A percentile compares a stretch with the other conserved stretches of the same genome.
These are phyloP conservation scores for Persicaria tinctoria DNA, from an alignment of 148 eudicot species.

Conservation along the genomic window DNA sequence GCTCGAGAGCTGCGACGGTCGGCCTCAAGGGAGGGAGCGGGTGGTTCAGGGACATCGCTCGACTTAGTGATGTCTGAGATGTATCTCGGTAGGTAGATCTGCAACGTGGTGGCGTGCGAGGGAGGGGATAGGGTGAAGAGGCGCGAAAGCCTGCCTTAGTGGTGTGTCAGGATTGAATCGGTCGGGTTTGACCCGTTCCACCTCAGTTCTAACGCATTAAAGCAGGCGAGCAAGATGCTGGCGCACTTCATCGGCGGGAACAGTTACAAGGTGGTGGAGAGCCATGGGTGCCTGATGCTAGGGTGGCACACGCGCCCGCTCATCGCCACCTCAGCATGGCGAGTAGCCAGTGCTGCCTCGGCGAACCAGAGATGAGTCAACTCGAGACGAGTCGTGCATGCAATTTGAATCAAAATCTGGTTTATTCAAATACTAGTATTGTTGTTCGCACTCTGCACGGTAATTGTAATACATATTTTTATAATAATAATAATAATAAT, in stretches of 20 bases:
- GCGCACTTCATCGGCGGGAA: conserved; percentile 66
- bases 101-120: conserved; percentile 89
- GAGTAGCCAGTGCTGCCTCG: conserved; percentile 18
- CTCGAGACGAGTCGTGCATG: background rate
- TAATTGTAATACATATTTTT: no score
- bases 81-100: conserved; percentile 75
- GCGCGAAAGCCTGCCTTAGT: conserved; percentile 68
- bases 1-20: conserved; percentile 43
- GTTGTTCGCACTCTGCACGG: no score
- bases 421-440: background rate
- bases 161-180: conserved; percentile 48
- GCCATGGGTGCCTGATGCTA: conserved; percentile 68
- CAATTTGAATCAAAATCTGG: background rate
- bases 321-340: conserved; percentile 96
- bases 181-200: conserved; percentile 66
- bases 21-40: background rate
- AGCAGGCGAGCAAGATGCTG: conserved; percentile 70
- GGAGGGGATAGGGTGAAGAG: conserved; percentile 73
- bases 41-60: conserved; percentile 24
- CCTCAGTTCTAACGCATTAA: conserved; percentile 79
- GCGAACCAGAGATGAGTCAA: conserved; percentile 13
- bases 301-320: conserved; percentile 91
- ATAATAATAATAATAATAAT: no score
- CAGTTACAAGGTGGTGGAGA: conserved; percentile 82
- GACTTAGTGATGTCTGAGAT: conserved; percentile 77